Evolutionary conservation across 176 grass and related monocot species (phyloP), one percentile per base, ranked within the genome.

Genomic region (barley (Hordeum vulgare)): DNA sequence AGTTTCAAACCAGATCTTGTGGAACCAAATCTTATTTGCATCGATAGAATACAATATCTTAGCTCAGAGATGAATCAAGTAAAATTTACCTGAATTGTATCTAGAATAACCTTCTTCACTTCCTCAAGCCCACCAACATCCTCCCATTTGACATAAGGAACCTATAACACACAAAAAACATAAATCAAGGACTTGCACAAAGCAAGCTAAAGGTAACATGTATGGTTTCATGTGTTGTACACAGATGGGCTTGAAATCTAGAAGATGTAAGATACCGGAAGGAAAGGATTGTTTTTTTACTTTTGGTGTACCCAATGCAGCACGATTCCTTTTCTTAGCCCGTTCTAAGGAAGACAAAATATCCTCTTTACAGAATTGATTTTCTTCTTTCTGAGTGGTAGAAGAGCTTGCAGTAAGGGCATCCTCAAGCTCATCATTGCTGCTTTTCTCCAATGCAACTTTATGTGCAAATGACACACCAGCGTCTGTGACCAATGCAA

Each of bases 121-220:
- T 99, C 93, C 90, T 99, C 96, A 40, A 99, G 96, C 37, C 96
- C 96, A 87, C 96, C 96, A 60, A 98, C 93, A 75, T 98, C 96
- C 79, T 98, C 96, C 93, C 96, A 98, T 87, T 92, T 98, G 66
- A 96, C 91, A 85, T 98, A 80, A 35, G 96, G 96, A 86, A 99
- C 93, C 96, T 99, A 84, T 33, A 64, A 37, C 20, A 20, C 15
- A 67, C 36, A 64, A 61, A 42, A 13, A 29, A 25, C 12, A n/a
- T 11, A 67, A 56, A 76, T 42, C 5, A 70, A 75, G 2, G 45
- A 37, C 17, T 71, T 49, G 59, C 68, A 79, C n/a, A 77, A 79
- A 68, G 26, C 17, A 86, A 90, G 28, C 15, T 77, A 81, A 77
- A 84, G 54, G 3, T 25, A 9, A 3, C 7, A 85, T n/a, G 61